These are phyloP conservation scores for Echinosophora koreensis DNA, from an alignment of 306 rosid species.

Conservation along the genomic window DNA sequence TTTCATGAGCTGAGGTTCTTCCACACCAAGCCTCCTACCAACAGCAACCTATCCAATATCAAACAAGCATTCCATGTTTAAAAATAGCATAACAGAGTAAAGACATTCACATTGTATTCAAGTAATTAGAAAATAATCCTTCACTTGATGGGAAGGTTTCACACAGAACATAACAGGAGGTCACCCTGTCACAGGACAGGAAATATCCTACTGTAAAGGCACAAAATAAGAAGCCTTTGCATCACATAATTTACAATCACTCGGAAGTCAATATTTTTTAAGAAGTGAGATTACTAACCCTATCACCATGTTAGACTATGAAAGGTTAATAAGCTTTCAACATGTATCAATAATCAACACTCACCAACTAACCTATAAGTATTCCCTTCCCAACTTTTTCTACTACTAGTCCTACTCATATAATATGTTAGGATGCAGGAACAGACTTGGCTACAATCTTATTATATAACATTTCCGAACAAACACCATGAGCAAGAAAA, in stretches of 20 bases:
- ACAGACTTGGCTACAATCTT: not conserved
- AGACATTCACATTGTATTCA: not conserved
- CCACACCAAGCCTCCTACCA: constrained; percentile 90
- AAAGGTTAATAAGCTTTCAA: constrained; percentile 5
- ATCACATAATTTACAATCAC: not conserved
- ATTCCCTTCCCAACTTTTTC: constrained; percentile 26
- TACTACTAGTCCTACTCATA: not conserved
- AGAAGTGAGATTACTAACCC: constrained; percentile 20
- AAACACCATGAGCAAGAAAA: constrained; percentile 33
- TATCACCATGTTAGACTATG: not conserved
- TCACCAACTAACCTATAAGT: not conserved
- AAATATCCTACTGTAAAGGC: constrained; percentile 10
- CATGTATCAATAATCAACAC: not conserved
- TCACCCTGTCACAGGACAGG: not conserved
- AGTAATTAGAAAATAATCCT: constrained; percentile 20
- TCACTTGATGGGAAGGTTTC: constrained; percentile 22
- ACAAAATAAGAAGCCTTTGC: not conserved
- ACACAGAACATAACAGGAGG: constrained; percentile 12
- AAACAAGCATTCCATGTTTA: constrained; percentile 27
- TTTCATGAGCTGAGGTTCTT: constrained; percentile 97
- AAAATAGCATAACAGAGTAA: constrained; percentile 15
- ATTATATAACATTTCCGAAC: constrained; percentile 5
- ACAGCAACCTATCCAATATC: constrained; percentile 74
- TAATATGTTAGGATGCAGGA: not conserved
- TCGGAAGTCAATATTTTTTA: constrained; percentile 12